Evolutionary conservation across 345 rosid species (phyloP), one percentile per base, ranked within the genome.

Genomic region (Odontarrhena argentea): DNA sequence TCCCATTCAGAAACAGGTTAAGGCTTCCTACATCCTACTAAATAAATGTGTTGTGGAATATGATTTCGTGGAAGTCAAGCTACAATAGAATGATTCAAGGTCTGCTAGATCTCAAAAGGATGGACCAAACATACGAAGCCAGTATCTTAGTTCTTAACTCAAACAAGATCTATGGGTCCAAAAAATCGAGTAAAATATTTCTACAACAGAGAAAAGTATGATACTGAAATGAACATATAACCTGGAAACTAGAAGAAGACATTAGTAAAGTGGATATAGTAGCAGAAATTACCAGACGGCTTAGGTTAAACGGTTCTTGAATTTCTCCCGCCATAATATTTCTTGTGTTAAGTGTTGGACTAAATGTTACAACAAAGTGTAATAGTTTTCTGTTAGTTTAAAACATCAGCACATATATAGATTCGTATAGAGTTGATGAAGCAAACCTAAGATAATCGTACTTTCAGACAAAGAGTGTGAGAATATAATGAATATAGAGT

Each of bases 261-360:
- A 47, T 14, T 54, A 41, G 61, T 60, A 42, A 42, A 9, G 6
- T 18, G 3, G 42, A 51, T 55, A 60, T 45, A n/a, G 49, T 53
- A 14, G 32, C 24, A 44, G 62, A 55, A 43, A 6, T 40, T 75
- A 88, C 97, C 91, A 82, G 81, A 68, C 80, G 87, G 76, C 87
- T 76, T 72, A 84, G 40, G 78, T 59, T 49, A 52, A 73, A 75
- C 37, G 88, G 83, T 35, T 88, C 97, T 78, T 82, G 83, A 56
- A 82, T 65, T 59, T 86, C 87, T 69, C 85, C 87, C 50, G 84
- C 85, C 97, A 88, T 90, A 66, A 35, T 60, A 63, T 57, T 48
- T 59, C 67, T 62, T 67, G 47, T 18, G n/a, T 44, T 11, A 45
- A 45, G 6, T 45, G 22, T 12, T 4, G 22, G 22, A 45, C 3